Conservation (phyloP, 805 yeast genomes). For the Tetrapisispora namnaoensis region DNA sequence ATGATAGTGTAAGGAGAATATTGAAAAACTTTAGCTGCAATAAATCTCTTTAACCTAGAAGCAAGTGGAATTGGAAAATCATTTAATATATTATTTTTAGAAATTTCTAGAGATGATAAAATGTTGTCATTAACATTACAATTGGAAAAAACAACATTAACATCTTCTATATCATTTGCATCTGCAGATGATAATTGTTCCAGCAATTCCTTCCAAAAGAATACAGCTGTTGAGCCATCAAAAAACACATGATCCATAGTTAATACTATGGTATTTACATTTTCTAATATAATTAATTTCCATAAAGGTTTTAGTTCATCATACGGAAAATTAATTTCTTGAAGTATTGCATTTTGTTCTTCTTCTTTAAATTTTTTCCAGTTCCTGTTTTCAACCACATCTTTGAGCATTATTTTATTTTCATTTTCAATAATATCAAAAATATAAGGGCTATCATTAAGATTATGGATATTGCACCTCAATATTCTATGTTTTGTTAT, state of each 20-base stretch:
- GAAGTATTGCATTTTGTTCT: conserved; percentile 14
- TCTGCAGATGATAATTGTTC: conserved; percentile 1
- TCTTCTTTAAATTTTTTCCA: conserved; percentile 10
- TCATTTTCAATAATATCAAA: conserved; percentile 1
- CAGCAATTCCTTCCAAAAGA: conserved; percentile 15
- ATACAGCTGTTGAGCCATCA: conserved; percentile 23
- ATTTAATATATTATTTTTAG: conserved; percentile 14
- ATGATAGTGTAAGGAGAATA: conserved; percentile 10
- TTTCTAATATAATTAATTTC: conserved; percentile 16
- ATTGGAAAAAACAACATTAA: background rate
- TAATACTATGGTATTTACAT: conserved; percentile 11
- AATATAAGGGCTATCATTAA: conserved; percentile 4
- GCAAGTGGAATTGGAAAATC: conserved; percentile 16
- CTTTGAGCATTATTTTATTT: conserved; percentile 8
- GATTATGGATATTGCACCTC: conserved; percentile 11
- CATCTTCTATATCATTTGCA: background rate
- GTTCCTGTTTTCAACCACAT: conserved; percentile 13
- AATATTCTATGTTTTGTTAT: conserved; percentile 12
- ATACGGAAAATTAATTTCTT: conserved; percentile 12
- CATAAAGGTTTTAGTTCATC: conserved; percentile 16
- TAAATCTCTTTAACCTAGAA: conserved; percentile 8
- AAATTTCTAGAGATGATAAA: background rate
- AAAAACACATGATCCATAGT: conserved; percentile 19
- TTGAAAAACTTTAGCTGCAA: conserved; percentile 6
- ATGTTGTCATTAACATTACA: background rate